These are phyloP conservation scores for Tetrahymena malaccensis DNA, from an alignment of 73 alveolate species.

Conservation along the genomic window DNA sequence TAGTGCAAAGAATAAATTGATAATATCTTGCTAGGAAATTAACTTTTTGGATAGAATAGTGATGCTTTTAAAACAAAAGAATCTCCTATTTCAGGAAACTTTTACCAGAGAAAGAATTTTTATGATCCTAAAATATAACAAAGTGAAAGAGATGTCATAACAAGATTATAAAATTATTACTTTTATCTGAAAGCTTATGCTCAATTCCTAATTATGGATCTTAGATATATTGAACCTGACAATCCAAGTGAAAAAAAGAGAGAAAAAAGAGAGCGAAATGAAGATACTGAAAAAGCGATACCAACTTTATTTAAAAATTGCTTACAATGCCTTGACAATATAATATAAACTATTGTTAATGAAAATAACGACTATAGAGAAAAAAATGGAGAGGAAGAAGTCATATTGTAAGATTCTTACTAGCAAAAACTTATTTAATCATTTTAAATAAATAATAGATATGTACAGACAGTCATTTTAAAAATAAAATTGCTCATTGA, in stretches of 20 bases:
- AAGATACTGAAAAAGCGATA: background rate
- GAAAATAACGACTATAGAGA: background rate
- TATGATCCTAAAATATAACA: background rate
- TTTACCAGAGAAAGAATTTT: background rate
- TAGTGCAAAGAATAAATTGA: background rate
- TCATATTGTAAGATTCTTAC: background rate
- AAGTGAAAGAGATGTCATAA: background rate
- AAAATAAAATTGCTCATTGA: background rate
- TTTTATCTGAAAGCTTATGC: background rate
- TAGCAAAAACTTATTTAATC: background rate
- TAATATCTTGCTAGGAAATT: background rate
- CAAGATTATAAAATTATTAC: background rate
- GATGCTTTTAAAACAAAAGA: background rate
- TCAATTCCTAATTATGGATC: background rate
- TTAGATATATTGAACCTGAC: background rate
- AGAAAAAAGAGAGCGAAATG: background rate
- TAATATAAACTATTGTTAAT: background rate
- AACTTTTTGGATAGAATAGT: background rate
- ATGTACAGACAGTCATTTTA: background rate
- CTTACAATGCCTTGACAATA: background rate
- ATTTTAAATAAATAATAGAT: background rate
- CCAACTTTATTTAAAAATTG: background rate
- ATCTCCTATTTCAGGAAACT: background rate
- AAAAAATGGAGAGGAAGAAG: background rate
- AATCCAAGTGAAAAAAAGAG: background rate